Conservation (phyloP, 352 stramenopile species). For the Pythium phragmitis region DNA sequence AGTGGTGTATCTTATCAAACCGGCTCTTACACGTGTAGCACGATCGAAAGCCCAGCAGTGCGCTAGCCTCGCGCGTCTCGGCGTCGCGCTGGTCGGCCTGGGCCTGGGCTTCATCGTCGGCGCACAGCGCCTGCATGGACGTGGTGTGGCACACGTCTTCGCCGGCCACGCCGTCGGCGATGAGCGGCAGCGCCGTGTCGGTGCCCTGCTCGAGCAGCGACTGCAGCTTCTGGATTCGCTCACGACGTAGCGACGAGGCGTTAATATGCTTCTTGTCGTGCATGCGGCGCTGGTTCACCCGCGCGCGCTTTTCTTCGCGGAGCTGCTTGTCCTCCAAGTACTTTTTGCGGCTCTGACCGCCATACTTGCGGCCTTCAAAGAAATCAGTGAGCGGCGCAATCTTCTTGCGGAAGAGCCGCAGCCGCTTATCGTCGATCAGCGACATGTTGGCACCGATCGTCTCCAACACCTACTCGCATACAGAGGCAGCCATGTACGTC, state of each 20-base stretch:
- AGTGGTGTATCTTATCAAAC: conserved; percentile 95
- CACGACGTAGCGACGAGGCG: conserved; percentile 84
- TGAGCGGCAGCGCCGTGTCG: conserved; percentile 74
- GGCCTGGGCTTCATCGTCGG: conserved; percentile 48
- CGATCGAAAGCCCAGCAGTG: conserved; percentile 83
- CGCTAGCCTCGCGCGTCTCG: conserved; percentile 57
- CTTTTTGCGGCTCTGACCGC: conserved; percentile 80
- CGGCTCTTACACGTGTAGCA: conserved; percentile 96
- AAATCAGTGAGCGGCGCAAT: conserved; percentile 74
- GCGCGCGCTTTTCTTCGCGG: conserved; percentile 80
- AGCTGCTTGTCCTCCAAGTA: conserved; percentile 88
- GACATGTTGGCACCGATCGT: conserved; percentile 45
- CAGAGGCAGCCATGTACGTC: neutral
- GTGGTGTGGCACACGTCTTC: conserved; percentile 63
- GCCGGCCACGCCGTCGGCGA: conserved; percentile 89
- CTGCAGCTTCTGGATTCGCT: conserved; percentile 91
- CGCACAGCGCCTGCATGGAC: conserved; percentile 60
- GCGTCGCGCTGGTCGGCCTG: conserved; percentile 47
- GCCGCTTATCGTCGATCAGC: conserved; percentile 69
- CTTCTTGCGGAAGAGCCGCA: conserved; percentile 78
- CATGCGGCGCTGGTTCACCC: conserved; percentile 85
- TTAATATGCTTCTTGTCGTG: conserved; percentile 94
- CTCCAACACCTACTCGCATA: conserved; percentile 45
- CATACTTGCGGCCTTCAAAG: conserved; percentile 85
- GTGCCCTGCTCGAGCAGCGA: conserved; percentile 86